A percentile compares a stretch with the other conserved stretches of the same genome.
phyloP scores from a whole-genome alignment of 2,329 filamentous ascomycete species.

The Penicillium hordei region DNA sequence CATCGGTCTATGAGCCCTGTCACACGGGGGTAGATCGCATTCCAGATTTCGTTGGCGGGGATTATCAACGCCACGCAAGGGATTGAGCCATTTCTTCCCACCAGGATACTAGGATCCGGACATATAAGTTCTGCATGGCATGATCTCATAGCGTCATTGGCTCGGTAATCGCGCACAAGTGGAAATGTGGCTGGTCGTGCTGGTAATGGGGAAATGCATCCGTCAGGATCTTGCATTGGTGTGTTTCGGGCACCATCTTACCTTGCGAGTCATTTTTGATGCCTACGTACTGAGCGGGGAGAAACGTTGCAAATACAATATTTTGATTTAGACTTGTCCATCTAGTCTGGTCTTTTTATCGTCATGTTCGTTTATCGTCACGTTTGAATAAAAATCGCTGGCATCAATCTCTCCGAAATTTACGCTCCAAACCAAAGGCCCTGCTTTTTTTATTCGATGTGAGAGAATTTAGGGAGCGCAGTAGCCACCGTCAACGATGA shows the following conservation, averaged over 20 bases:
- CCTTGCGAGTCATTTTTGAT: background rate
- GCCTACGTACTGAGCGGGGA: background rate
- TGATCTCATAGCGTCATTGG: background rate
- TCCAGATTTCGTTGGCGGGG: background rate
- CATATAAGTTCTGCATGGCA: background rate
- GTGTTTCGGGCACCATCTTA: background rate
- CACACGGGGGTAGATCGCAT: background rate
- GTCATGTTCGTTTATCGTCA: constrained; percentile 10
- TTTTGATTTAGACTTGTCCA: background rate
- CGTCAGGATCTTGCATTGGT: background rate
- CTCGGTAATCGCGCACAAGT: constrained; percentile 2
- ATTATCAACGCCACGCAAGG: background rate
- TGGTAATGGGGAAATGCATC: background rate
- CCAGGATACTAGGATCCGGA: background rate
- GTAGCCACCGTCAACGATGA: constrained; percentile 76
- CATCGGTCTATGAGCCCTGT: background rate
- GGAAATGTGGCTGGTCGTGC: background rate
- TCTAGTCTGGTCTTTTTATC: background rate
- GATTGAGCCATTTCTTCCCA: background rate
- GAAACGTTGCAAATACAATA: background rate
- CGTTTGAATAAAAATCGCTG: background rate
- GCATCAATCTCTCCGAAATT: background rate
- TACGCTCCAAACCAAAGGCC: background rate
- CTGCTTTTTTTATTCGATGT: background rate
- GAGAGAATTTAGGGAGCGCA: constrained; percentile 21